A percentile compares a stretch with the other conserved stretches of the same genome.
Conservation (phyloP, 306 rosid species). For the Trifolium fragiferum region DNA sequence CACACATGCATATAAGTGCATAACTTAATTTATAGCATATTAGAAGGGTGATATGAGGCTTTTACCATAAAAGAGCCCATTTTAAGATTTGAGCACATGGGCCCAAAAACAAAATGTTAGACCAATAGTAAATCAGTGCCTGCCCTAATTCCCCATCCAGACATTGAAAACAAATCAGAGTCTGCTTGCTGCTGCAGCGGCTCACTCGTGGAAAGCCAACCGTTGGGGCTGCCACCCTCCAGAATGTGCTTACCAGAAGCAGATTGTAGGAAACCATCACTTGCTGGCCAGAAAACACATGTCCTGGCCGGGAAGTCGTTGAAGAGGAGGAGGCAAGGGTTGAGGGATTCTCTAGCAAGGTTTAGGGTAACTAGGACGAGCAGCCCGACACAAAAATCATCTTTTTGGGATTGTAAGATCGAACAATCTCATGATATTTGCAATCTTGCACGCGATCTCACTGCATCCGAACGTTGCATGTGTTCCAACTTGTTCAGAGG, state of each 20-base stretch:
- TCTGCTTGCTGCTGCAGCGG: background rate
- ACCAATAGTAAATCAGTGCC: background rate
- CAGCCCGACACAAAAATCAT: background rate
- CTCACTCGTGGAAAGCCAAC: background rate
- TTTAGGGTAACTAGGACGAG: background rate
- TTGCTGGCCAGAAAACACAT: background rate
- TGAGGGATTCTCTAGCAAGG: background rate
- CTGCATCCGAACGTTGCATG: background rate
- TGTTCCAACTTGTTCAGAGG: background rate
- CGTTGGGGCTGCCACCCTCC: background rate
- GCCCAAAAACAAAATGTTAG: slow-evolving; percentile 3
- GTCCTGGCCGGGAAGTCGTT: background rate
- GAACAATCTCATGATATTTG: background rate
- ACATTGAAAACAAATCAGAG: background rate
- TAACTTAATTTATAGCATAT: background rate
- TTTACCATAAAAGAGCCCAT: background rate
- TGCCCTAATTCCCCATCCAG: slow-evolving; percentile 2
- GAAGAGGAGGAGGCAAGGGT: background rate
- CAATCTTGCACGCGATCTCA: background rate
- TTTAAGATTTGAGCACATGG: background rate
- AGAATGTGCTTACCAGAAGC: background rate
- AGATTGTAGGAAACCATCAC: background rate
- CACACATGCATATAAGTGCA: background rate
- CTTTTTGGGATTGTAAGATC: background rate
- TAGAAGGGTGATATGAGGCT: background rate